Evolutionary conservation across 139 green algal genomes (phyloP).

Genomic region (Ostreobium quekettii): DNA sequence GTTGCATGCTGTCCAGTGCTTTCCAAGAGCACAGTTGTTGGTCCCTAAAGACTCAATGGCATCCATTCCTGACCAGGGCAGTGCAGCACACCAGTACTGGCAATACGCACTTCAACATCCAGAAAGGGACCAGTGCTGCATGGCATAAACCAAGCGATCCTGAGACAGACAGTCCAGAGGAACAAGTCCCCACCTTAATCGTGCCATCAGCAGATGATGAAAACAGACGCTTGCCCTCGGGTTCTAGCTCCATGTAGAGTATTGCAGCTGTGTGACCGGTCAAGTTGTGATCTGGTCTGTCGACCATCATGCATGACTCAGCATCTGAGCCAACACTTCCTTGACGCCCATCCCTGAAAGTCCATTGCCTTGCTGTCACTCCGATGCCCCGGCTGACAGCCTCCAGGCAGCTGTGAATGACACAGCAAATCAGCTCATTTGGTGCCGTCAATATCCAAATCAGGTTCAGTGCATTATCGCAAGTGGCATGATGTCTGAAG

Average conservation of each 20-base stretch:
- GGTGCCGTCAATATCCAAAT: no score
- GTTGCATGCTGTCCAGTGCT: no score
- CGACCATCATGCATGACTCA: background rate
- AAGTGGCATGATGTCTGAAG: no score
- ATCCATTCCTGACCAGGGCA: no score
- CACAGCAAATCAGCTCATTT: no score
- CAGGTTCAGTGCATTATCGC: no score
- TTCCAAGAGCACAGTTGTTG: no score
- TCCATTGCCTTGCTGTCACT: constrained; percentile 16
- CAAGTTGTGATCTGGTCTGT: constrained; percentile 45
- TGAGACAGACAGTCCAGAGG: background rate
- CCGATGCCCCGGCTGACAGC: constrained; percentile 39
- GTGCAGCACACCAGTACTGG: no score
- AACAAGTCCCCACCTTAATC: constrained; percentile 37
- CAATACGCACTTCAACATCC: no score
- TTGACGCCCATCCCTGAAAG: background rate
- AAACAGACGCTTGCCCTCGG: constrained; percentile 44
- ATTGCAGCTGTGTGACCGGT: constrained; percentile 60
- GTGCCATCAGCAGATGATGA: constrained; percentile 50
- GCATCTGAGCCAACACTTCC: background rate
- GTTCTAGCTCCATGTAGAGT: constrained; percentile 39
- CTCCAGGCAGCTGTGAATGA: constrained; percentile 58
- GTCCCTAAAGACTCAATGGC: no score
- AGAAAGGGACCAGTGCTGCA: constrained; percentile 2
- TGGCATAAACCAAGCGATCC: no score